These are phyloP conservation scores for Acer negundo DNA, from an alignment of 345 rosid species.

Conservation along the genomic window DNA sequence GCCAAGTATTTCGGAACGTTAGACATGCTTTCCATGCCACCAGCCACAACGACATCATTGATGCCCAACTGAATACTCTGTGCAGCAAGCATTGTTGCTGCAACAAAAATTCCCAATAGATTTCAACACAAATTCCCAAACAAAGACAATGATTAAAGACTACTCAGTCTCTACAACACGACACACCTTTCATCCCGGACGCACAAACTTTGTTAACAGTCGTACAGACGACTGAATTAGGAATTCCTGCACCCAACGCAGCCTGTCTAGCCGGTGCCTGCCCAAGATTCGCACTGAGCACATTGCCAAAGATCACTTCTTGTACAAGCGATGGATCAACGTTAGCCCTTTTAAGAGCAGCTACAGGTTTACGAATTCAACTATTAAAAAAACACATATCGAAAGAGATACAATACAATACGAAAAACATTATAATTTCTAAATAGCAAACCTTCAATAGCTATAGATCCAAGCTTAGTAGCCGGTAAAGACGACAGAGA, in stretches of 20 bases:
- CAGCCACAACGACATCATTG: slow-evolving; percentile 92
- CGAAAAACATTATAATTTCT: neutral
- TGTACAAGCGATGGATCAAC: slow-evolving; percentile 85
- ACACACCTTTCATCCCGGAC: slow-evolving; percentile 96
- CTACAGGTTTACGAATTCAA: slow-evolving; percentile 39
- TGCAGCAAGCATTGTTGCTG: slow-evolving; percentile 94
- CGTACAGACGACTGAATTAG: slow-evolving; percentile 83
- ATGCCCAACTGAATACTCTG: slow-evolving; percentile 94
- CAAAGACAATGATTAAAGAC: slow-evolving; percentile 6
- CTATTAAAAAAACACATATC: slow-evolving; percentile 18
- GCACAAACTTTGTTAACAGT: slow-evolving; percentile 98
- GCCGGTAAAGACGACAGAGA: slow-evolving; percentile 78
- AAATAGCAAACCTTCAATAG: slow-evolving; percentile 61
- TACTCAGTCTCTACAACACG: neutral
- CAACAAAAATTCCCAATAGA: slow-evolving; percentile 16
- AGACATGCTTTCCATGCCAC: slow-evolving; percentile 99
- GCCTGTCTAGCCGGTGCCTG: slow-evolving; percentile 99
- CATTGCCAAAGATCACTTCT: slow-evolving; percentile 95
- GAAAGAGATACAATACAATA: neutral
- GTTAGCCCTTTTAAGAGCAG: slow-evolving; percentile 88
- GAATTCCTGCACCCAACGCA: slow-evolving; percentile 91
- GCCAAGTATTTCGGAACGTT: slow-evolving; percentile 88
- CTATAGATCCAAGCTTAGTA: slow-evolving; percentile 92
- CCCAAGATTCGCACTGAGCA: slow-evolving; percentile 94
- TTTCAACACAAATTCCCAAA: neutral